phyloP scores from a whole-genome alignment of 371 early-diverging fungal genomes.

The Haplosporangium sp. region DNA sequence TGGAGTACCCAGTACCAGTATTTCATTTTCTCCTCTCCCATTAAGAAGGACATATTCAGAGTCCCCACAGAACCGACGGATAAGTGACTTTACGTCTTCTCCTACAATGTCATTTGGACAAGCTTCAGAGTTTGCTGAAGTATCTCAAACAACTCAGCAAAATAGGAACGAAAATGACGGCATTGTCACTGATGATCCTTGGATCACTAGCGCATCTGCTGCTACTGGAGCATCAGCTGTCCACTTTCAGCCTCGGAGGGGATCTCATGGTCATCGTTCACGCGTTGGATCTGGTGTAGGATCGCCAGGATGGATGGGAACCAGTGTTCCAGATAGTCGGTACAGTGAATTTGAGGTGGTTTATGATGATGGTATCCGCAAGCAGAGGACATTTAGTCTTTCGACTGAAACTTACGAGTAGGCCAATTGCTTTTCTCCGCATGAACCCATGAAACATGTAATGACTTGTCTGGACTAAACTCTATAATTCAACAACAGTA shows the following conservation, averaged over 20 bases:
- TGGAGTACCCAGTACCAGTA: neutral
- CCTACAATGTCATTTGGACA: slow-evolving; percentile 33
- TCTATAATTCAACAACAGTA: neutral
- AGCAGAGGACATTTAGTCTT: slow-evolving; percentile 52
- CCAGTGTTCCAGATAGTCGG: slow-evolving; percentile 45
- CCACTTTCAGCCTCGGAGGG: slow-evolving; percentile 31
- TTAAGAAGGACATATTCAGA: slow-evolving; percentile 14
- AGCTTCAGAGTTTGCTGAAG: slow-evolving; percentile 21
- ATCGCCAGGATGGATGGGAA: slow-evolving; percentile 23
- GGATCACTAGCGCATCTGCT: slow-evolving; percentile 11
- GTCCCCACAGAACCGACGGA: slow-evolving; percentile 8
- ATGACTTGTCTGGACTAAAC: neutral
- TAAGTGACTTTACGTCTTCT: slow-evolving; percentile 22
- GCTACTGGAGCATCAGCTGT: slow-evolving; percentile 20
- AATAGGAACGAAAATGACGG: neutral
- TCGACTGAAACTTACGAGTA: slow-evolving; percentile 40
- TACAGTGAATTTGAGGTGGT: slow-evolving; percentile 55
- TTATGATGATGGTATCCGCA: slow-evolving; percentile 52
- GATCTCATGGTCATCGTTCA: slow-evolving; percentile 5
- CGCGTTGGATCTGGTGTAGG: slow-evolving; percentile 16
- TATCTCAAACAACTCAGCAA: neutral
- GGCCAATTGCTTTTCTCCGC: neutral
- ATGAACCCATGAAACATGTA: no score
- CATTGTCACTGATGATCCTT: neutral
- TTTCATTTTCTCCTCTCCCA: slow-evolving; percentile 28